Conservation (phyloP, 371 early-diverging fungal genomes). For the Rhizopus arrhizus region DNA sequence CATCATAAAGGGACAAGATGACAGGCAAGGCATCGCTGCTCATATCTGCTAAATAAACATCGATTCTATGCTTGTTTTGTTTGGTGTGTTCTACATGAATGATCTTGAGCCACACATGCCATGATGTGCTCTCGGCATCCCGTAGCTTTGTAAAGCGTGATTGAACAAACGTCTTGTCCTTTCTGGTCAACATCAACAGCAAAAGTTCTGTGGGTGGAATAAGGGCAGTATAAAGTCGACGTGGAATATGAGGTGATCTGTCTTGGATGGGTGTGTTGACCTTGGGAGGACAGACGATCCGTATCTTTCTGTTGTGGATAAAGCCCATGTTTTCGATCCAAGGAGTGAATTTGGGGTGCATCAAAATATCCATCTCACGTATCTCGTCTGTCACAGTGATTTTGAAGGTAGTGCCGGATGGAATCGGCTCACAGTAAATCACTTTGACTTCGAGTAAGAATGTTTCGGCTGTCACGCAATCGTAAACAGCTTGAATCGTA, state of each 20-base stretch:
- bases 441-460: slow-evolving; percentile 20
- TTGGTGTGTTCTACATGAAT: slow-evolving; percentile 37
- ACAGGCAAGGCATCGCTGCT: slow-evolving; percentile 32
- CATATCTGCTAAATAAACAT: slow-evolving; percentile 41
- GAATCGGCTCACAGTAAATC: slow-evolving; percentile 8
- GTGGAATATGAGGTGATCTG: slow-evolving; percentile 12
- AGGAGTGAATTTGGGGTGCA: slow-evolving; percentile 31
- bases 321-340: slow-evolving; percentile 21
- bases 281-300: slow-evolving; percentile 31
- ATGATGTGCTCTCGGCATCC: not conserved
- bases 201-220: slow-evolving; percentile 39
- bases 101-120: slow-evolving; percentile 43
- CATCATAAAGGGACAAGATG: slow-evolving; percentile 38
- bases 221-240: slow-evolving; percentile 24
- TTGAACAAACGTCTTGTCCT: slow-evolving; percentile 33
- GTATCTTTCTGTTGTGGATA: slow-evolving; percentile 23
- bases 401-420: slow-evolving; percentile 14
- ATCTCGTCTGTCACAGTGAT: slow-evolving; percentile 25
- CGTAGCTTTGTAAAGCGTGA: not conserved
- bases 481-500: slow-evolving; percentile 29
- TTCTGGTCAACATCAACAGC: slow-evolving; percentile 30
- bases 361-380: slow-evolving; percentile 27
- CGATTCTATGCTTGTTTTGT: slow-evolving; percentile 15
- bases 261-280: slow-evolving; percentile 22
- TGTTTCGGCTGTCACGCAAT: slow-evolving; percentile 7